These are phyloP conservation scores for Sugiyamaella japonica DNA, from an alignment of 1,139 yeast species.

Conservation along the genomic window DNA sequence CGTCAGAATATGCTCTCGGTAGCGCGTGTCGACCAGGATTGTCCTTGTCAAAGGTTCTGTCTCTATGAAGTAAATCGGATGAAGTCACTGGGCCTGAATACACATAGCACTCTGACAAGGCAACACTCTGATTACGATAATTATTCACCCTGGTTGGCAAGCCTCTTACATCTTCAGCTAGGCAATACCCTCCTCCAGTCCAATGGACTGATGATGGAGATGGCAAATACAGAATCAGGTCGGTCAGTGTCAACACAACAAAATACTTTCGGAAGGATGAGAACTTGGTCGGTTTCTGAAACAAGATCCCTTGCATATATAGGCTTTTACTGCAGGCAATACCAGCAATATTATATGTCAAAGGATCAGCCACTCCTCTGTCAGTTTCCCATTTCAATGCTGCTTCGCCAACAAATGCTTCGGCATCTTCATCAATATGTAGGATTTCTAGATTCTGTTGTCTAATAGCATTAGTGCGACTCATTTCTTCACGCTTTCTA, in stretches of 20 bases:
- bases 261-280: constrained; percentile 60
- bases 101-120: constrained; percentile 66
- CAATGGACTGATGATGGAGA: constrained; percentile 13
- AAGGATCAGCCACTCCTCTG: constrained; percentile 55
- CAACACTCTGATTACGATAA: constrained; percentile 42
- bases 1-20: constrained; percentile 76
- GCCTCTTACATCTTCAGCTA: not conserved
- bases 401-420: constrained; percentile 55
- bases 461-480: constrained; percentile 44
- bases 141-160: constrained; percentile 26
- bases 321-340: constrained; percentile 61
- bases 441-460: constrained; percentile 50
- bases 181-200: constrained; percentile 8
- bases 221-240: constrained; percentile 48
- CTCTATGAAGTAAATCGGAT: constrained; percentile 55
- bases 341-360: constrained; percentile 55
- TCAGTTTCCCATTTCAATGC: constrained; percentile 56
- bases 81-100: constrained; percentile 69
- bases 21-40: constrained; percentile 58
- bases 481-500: constrained; percentile 47
- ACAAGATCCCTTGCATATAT: constrained; percentile 60
- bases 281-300: constrained; percentile 68
- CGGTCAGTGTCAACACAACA: constrained; percentile 71
- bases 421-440: constrained; percentile 57
- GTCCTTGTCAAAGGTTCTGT: constrained; percentile 47